Evolutionary conservation across 805 yeast species (phyloP).

Genomic region (Kregervanrija fluxuum): DNA sequence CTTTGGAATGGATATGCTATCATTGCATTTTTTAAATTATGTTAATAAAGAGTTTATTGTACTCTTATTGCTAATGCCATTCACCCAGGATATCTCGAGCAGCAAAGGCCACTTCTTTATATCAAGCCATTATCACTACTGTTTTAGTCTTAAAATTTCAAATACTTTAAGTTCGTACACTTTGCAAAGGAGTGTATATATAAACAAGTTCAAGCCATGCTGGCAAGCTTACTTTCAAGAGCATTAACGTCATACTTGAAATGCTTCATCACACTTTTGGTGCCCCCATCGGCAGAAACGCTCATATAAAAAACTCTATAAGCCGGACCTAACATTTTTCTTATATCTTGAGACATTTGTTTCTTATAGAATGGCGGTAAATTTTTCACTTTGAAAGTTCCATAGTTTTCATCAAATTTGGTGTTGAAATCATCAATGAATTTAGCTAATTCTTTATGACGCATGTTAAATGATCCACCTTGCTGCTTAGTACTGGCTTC

Average conservation of each 20-base stretch:
- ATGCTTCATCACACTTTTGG: conserved; percentile 65
- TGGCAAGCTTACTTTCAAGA: conserved; percentile 17
- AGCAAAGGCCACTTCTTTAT: not conserved
- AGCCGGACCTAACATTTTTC: conserved; percentile 65
- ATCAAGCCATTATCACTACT: not conserved
- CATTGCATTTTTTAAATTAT: no score
- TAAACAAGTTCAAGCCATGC: no score
- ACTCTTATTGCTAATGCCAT: no score
- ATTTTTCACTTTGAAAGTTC: conserved; percentile 48
- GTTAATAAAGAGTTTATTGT: no score
- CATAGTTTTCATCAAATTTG: conserved; percentile 71
- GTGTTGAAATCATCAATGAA: conserved; percentile 56
- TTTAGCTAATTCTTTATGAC: conserved; percentile 80
- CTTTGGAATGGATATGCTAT: no score
- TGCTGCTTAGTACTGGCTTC: conserved; percentile 64
- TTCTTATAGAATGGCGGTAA: conserved; percentile 39
- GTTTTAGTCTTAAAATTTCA: no score
- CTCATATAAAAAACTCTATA: conserved; percentile 82
- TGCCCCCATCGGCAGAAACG: conserved; percentile 59
- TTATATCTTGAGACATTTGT: conserved; percentile 63
- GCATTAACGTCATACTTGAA: conserved; percentile 53
- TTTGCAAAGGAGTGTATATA: no score
- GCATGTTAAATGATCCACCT: conserved; percentile 36
- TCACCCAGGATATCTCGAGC: no score
- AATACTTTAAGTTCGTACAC: no score